Conservation (phyloP, 2,329 filamentous ascomycete genomes). For the Apiospora arundinis region DNA sequence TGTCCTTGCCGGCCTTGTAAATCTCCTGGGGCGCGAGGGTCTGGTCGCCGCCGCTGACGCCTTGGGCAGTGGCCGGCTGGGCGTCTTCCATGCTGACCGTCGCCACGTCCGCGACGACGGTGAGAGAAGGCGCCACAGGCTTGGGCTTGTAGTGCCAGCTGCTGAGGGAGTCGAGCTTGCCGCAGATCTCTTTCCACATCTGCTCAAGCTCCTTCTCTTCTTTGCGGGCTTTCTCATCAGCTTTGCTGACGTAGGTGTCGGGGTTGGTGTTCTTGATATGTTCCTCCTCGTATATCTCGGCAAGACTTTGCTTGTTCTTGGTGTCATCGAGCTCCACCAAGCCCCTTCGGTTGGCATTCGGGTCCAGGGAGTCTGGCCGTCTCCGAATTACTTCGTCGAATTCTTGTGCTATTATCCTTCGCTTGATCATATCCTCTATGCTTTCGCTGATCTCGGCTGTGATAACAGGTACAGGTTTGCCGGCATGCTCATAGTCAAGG, state of each 20-base stretch:
- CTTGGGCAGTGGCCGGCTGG: slow-evolving; percentile 81
- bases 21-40: slow-evolving; percentile 94
- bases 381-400: slow-evolving; percentile 91
- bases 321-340: slow-evolving; percentile 83
- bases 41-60: slow-evolving; percentile 70
- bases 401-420: slow-evolving; percentile 85
- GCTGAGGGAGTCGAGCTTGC: slow-evolving; percentile 84
- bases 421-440: slow-evolving; percentile 93
- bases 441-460: slow-evolving; percentile 89
- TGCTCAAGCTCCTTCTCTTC: slow-evolving; percentile 84
- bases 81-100: slow-evolving; percentile 95
- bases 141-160: slow-evolving; percentile 97
- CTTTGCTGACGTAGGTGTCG: slow-evolving; percentile 77
- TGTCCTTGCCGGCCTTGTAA: slow-evolving; percentile 79
- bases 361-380: slow-evolving; percentile 74
- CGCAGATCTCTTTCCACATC: slow-evolving; percentile 82
- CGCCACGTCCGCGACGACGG: slow-evolving; percentile 89
- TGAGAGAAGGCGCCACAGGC: slow-evolving; percentile 79
- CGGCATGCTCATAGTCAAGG: slow-evolving; percentile 92
- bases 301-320: slow-evolving; percentile 86
- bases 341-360: slow-evolving; percentile 69
- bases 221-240: slow-evolving; percentile 80
- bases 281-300: slow-evolving; percentile 93
- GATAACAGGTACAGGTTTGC: slow-evolving; percentile 93
- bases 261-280: slow-evolving; percentile 81